Base-by-base conservation (phyloP, 345 rosid genomes). In the Melaleuca quinquenervia region DNA sequence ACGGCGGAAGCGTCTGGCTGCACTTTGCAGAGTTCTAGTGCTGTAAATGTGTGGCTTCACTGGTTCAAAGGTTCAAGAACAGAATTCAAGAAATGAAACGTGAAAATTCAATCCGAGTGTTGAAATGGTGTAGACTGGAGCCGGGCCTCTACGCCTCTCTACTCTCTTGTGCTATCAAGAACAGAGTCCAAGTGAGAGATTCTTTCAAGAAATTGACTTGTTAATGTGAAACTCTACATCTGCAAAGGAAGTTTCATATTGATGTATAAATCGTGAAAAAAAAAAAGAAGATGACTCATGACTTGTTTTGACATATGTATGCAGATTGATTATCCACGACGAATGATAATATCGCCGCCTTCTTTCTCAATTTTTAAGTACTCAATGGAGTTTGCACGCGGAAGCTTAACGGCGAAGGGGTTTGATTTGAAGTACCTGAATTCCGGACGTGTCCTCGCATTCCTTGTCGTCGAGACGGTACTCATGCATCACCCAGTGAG, bases 401-500 rank as follows among this genome's bases (percentile, higher is more conserved):
- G 48, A 70, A 70, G 48, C 12, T 70, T 32, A 70, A 0, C 0
- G 78, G 13, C 12, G 13, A 84, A 13, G 24, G 24, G 32, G 41
- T 21, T 36, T 78, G 83, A 26, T 7, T 27, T n/a, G 84, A 82
- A 83, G 89, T 87, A 95, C 99, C 98, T 96, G 99, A 55, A 96
- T 91, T 5, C 93, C 95, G 8, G 95, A 91, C 51, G 91, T 88
- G 64, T 95, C 98, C 5, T 95, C 97, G 78, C 89, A 94, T 56
- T 96, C 96, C 78, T 93, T 95, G 83, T 95, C 99, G 58, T 95
- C 96, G 10, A 97, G 96, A 74, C 98, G 95, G 90, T 97, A 97
- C 85, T 97, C 99, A 84, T 97, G 99, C 99, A 97, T 97, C 2
- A 97, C 97, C 99, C 99, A 97, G 50, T 96, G 96, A 2, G 98